Percentiles rank a stretch among this genome's conserved stretches.
Evolutionary conservation across 768 basidiomycete species (phyloP).

Genomic region (Trametes elegans): DNA sequence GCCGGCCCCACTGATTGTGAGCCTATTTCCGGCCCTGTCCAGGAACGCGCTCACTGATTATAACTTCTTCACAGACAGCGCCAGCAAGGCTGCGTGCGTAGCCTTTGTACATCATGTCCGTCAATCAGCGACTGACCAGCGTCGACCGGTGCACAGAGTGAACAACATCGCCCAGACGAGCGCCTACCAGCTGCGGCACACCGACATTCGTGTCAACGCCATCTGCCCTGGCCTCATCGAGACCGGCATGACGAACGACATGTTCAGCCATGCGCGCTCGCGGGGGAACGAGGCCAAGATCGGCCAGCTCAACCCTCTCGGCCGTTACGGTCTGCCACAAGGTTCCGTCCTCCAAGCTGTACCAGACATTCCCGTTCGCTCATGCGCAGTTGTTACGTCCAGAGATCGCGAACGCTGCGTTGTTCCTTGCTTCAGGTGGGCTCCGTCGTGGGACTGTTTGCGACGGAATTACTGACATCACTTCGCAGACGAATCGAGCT

Average conservation of each 20-base stretch:
- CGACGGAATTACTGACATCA: neutral
- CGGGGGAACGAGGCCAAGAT: slow-evolving; percentile 75
- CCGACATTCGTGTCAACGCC: slow-evolving; percentile 84
- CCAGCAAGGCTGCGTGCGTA: slow-evolving; percentile 83
- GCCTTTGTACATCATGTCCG: neutral
- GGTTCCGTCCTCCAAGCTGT: slow-evolving; percentile 41
- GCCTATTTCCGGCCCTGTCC: slow-evolving; percentile 22
- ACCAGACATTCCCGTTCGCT: slow-evolving; percentile 11
- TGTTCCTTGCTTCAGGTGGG: slow-evolving; percentile 86
- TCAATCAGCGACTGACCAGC: neutral
- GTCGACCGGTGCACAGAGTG: slow-evolving; percentile 48
- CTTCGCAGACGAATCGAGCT: slow-evolving; percentile 77
- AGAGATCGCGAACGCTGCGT: slow-evolving; percentile 85
- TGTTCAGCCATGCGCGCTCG: slow-evolving; percentile 75
- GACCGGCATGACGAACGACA: slow-evolving; percentile 83
- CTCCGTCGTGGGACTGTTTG: neutral
- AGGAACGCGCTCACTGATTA: too few species aligned
- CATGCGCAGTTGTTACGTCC: neutral
- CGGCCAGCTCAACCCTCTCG: slow-evolving; percentile 80
- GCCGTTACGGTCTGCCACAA: slow-evolving; percentile 78
- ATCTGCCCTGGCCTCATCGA: slow-evolving; percentile 93
- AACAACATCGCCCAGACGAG: slow-evolving; percentile 85
- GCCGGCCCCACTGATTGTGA: slow-evolving; percentile 81
- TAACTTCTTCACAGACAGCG: slow-evolving; percentile 59
- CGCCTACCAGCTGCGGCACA: slow-evolving; percentile 75